These are phyloP conservation scores for Nitzschia sp. DNA, from an alignment of 108 stramenopile genomes.

Conservation along the genomic window DNA sequence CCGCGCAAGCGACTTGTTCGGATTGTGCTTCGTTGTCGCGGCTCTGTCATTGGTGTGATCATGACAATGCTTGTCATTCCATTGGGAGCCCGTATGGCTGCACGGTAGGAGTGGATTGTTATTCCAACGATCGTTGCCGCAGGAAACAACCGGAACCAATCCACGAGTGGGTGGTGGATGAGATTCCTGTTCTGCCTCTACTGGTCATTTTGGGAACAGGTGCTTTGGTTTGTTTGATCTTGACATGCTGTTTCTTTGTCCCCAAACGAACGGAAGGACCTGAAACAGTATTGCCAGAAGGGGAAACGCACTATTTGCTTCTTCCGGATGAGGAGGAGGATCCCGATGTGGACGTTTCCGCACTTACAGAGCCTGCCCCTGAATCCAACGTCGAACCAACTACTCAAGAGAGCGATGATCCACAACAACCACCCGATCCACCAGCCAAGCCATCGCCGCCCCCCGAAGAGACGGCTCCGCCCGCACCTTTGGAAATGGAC, in stretches of 20 bases:
- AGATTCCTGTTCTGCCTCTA: constrained; percentile 43
- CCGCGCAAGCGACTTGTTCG: constrained; percentile 61
- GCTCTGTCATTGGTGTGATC: constrained; percentile 81
- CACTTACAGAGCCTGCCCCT: constrained; percentile 23
- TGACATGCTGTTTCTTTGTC: constrained; percentile 51
- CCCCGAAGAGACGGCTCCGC: not conserved
- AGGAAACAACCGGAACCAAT: constrained; percentile 60
- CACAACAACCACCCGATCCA: constrained; percentile 1
- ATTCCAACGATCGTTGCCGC: constrained; percentile 81
- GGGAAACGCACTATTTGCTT: not conserved
- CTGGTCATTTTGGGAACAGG: constrained; percentile 39
- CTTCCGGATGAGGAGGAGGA: constrained; percentile 4
- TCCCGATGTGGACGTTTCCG: constrained; percentile 17
- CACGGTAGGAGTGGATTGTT: constrained; percentile 76
- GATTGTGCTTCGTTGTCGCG: constrained; percentile 57
- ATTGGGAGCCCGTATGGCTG: constrained; percentile 82
- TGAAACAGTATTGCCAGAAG: constrained; percentile 25
- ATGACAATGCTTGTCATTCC: constrained; percentile 80
- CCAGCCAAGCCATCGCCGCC: not conserved
- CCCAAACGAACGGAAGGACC: constrained; percentile 68
- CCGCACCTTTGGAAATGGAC: constrained; percentile 9
- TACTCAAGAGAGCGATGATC: not conserved
- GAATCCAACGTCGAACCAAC: not conserved
- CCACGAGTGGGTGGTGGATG: constrained; percentile 31
- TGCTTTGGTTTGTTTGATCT: constrained; percentile 50